Base-by-base conservation (phyloP, 202 grass and related monocot species). In the Cymbopogon flexuosus region DNA sequence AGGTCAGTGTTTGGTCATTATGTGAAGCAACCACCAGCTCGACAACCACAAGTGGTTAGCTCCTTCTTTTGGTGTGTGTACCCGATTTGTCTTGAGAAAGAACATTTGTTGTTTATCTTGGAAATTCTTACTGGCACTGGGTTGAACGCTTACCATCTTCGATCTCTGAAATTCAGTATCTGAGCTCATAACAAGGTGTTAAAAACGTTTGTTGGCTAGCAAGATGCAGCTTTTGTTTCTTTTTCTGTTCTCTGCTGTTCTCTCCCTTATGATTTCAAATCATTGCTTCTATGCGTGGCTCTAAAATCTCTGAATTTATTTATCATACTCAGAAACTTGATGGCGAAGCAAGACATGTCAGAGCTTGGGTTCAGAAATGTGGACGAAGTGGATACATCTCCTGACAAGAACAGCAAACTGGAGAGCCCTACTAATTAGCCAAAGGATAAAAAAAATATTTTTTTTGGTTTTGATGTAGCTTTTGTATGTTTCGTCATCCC, bases 311-410 rank as follows among this genome's bases (percentile, higher is more conserved):
- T 72, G 43, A 58, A 31, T 11, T 71, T 72, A 40, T 77, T 6
- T 74, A 9, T 10, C 19, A 57, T 58, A 15, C 24, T 80, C 78
- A 94, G 95, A 89, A 97, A 97, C 59, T 81, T 94, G 84, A 97
- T 97, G 95, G 95, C 95, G 30, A 97, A 88, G 76, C 92, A 94
- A 75, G 87, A 94, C 40, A 88, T 94, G 68, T 93, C 90, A 14
- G 94, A 97, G 76, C 92, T 94, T 84, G 94, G 94, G 6, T 97
- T 94, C 75, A 81, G 75, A 16, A 91, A 89, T 75, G 27, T 75
- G 69, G 51, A 59, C 6, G 59, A 57, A 71, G 40, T 19, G 58
- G 47, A 78, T 45, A 59, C 84, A 76, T 47, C 80, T 18, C 69
- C 72, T 6, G 31, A 82, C 42, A 79, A 62, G n/a, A 81, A 78